Base-by-base conservation (phyloP, 1,139 yeast genomes). In the Hansenula lynferdii region DNA sequence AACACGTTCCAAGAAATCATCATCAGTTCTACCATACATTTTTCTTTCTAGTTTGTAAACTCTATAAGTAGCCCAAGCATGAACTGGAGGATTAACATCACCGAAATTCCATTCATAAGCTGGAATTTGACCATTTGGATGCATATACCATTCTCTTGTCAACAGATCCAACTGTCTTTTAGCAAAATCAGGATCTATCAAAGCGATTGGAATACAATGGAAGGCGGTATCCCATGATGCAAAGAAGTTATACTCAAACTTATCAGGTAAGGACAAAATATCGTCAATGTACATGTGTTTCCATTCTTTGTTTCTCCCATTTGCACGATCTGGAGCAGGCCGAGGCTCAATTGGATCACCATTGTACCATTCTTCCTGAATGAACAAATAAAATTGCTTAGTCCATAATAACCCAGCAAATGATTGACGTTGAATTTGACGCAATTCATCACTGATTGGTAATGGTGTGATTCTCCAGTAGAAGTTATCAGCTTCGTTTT, bases 171-270 rank as follows among this genome's bases (percentile, higher is more conserved):
- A 72, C 64, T 90, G 97, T 54, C 79, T 81, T 61, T 90, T 90
- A 33, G 97, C 95, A 67, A 87, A 90, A 47, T 80, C 90, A 1
- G 97, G 96, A 61, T 90, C 97, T 56, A 90, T 77, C 92, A 90
- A 86, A 6, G 97, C 94, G 48, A 90, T 68, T 3, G 97, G 97
- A 51, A 90, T 77, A 57, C 96, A 86, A 62, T 90, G 97, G 77
- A 90, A 90, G 0, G 97, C 96, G 3, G 96, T 84, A 60, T 90
- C 97, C 97, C 97, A 90, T 6, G 96, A 94, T 10, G 97, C 96
- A 61, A 90, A 90, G 60, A 90, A 90, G 5, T 96, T 97, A 60
- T 90, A 90, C 61, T 90, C 97, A 90, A 96, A 90, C 61, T 87
- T 90, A 58, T 90, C 97, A 4, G 97, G 97, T 68, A 90, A 73